These are phyloP conservation scores for Fusarium papillatum DNA, from an alignment of 2,329 filamentous ascomycete species.

Conservation along the genomic window DNA sequence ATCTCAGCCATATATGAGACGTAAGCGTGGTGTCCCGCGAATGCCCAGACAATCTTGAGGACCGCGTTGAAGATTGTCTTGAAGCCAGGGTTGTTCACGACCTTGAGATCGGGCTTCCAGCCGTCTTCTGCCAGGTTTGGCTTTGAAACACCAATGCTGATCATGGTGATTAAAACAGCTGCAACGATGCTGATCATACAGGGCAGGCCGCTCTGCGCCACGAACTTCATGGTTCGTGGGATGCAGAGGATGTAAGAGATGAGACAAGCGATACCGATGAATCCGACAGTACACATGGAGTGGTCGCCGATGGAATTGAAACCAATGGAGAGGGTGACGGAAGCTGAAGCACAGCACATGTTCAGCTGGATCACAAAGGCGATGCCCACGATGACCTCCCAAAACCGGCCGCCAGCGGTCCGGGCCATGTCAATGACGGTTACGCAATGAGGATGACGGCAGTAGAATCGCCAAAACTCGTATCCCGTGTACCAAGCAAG, in stretches of 20 bases:
- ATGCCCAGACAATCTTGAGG: constrained; percentile 35
- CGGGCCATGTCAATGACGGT: constrained; percentile 77
- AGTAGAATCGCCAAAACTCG: constrained; percentile 71
- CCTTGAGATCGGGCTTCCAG: constrained; percentile 25
- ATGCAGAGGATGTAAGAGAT: constrained; percentile 16
- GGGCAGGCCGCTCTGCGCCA: constrained; percentile 19
- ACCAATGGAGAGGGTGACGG: constrained; percentile 24
- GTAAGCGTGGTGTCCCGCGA: constrained; percentile 37
- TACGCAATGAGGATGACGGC: constrained; percentile 75
- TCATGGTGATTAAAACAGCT: constrained; percentile 23
- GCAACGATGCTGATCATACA: constrained; percentile 13
- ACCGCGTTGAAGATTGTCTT: constrained; percentile 22
- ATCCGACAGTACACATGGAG: constrained; percentile 18
- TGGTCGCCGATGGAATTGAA: constrained; percentile 26
- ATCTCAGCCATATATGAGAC: constrained; percentile 43
- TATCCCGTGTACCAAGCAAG: constrained; percentile 70
- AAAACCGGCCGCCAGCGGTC: constrained; percentile 54
- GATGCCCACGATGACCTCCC: constrained; percentile 17
- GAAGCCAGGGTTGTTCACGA: constrained; percentile 23
- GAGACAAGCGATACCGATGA: constrained; percentile 16
- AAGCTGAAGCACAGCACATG: constrained; percentile 23
- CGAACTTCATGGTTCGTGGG: constrained; percentile 25
- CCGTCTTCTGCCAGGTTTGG: not conserved
- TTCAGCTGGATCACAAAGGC: constrained; percentile 23
- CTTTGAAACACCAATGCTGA: constrained; percentile 20